phyloP scores from a whole-genome alignment of 148 eudicot genomes.

The Rhododendron ferrugineum region DNA sequence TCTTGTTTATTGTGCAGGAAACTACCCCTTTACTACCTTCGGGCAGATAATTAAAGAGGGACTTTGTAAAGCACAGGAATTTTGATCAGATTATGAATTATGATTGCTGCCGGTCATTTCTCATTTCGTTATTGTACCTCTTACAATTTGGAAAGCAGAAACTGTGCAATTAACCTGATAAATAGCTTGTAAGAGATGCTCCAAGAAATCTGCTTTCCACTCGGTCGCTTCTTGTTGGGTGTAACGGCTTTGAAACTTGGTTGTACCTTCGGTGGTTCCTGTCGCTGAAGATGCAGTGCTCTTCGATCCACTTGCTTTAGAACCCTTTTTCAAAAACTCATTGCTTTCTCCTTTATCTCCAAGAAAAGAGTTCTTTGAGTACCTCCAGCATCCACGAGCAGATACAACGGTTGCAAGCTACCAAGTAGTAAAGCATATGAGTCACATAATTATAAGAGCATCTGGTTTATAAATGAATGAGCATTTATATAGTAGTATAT shows the following conservation, averaged over 20 bases:
- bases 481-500: background rate
- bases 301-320: slow-evolving; percentile 3
- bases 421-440: background rate
- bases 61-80: background rate
- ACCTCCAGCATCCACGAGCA: slow-evolving; percentile 58
- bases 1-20: background rate
- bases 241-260: slow-evolving; percentile 14
- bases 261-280: background rate
- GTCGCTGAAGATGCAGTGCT: background rate
- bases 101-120: background rate
- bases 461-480: background rate
- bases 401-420: slow-evolving; percentile 64
- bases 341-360: slow-evolving; percentile 25
- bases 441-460: background rate
- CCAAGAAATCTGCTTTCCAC: slow-evolving; percentile 38
- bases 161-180: slow-evolving; percentile 50
- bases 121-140: background rate
- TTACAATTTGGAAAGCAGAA: background rate
- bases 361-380: slow-evolving; percentile 22
- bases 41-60: background rate
- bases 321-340: slow-evolving; percentile 30
- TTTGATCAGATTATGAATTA: background rate
- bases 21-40: background rate
- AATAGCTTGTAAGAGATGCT: slow-evolving; percentile 39
- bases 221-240: slow-evolving; percentile 14